Conservation (phyloP, 805 yeast species). For the Ogataea glucozyma region DNA sequence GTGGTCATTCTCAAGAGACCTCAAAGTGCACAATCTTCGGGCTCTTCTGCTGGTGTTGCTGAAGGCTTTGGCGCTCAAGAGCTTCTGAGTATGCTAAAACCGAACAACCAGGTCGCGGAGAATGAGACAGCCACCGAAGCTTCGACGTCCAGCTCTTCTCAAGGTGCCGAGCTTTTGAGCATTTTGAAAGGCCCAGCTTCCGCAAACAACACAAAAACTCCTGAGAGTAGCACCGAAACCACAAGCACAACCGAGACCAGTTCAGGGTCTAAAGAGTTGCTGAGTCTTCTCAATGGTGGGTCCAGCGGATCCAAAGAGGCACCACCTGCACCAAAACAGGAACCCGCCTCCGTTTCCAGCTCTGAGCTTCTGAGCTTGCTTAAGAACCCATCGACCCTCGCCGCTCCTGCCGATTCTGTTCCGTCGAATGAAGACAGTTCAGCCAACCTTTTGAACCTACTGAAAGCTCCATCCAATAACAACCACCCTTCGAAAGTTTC, state of each 20-base stretch:
- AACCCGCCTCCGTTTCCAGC: neutral
- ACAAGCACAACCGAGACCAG: neutral
- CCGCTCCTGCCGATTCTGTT: too few relatives aligned
- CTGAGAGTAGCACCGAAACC: neutral
- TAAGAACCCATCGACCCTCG: constrained; percentile 6
- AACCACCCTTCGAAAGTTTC: neutral
- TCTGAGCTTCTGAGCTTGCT: constrained; percentile 15
- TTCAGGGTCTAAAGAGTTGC: neutral
- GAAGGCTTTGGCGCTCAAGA: constrained; percentile 2
- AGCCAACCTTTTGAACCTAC: constrained; percentile 7
- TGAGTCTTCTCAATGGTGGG: constrained; percentile 1
- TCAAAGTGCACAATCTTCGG: constrained; percentile 6
- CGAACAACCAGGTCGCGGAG: neutral
- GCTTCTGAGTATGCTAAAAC: constrained; percentile 8
- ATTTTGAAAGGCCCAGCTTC: constrained; percentile 16
- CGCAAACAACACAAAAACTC: neutral
- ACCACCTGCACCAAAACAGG: neutral
- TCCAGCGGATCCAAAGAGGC: neutral
- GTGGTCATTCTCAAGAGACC: constrained; percentile 16
- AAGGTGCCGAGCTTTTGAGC: constrained; percentile 14
- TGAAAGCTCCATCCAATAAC: neutral
- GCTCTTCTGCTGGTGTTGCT: neutral
- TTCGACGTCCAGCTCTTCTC: constrained; percentile 4
- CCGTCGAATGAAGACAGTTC: constrained; percentile 12
- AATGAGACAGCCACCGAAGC: neutral